Conservation (phyloP, 345 rosid genomes). For the Camelina hispida region DNA sequence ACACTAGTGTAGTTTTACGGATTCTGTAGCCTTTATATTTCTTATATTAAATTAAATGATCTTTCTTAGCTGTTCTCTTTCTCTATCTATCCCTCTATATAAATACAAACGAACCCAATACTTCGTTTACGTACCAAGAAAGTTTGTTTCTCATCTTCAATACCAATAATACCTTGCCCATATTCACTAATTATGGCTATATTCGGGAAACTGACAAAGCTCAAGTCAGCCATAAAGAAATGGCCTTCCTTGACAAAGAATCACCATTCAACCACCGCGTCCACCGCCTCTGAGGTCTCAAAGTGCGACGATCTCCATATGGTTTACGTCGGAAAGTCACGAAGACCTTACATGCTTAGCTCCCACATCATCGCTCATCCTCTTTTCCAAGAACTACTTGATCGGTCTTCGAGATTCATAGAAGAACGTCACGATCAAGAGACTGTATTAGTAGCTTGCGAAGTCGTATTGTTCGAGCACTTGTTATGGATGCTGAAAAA, state of each 20-base stretch:
- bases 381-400: constrained; percentile 71
- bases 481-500: constrained; percentile 89
- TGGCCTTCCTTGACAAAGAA: constrained; percentile 71
- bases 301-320: constrained; percentile 45
- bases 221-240: constrained; percentile 80
- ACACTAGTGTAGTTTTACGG: constrained; percentile 26
- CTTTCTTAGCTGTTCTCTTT: constrained; percentile 55
- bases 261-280: constrained; percentile 30
- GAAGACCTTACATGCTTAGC: constrained; percentile 68
- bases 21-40: constrained; percentile 18
- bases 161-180: not conserved
- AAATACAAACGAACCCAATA: constrained; percentile 41
- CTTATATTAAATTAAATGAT: not conserved
- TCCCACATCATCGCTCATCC: constrained; percentile 68
- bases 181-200: constrained; percentile 47
- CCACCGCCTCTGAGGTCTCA: constrained; percentile 14
- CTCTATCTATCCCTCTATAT: constrained; percentile 16
- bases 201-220: constrained; percentile 71
- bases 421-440: constrained; percentile 38
- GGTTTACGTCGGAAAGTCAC: constrained; percentile 83
- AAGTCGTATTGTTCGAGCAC: constrained; percentile 92
- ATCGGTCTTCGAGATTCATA: constrained; percentile 51
- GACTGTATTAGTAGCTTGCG: constrained; percentile 62
- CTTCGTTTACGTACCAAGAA: constrained; percentile 37
- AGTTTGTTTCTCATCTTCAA: constrained; percentile 12